Evolutionary conservation across 495 filamentous ascomycete species (phyloP).

Genomic region (Penicillium pancosmium): DNA sequence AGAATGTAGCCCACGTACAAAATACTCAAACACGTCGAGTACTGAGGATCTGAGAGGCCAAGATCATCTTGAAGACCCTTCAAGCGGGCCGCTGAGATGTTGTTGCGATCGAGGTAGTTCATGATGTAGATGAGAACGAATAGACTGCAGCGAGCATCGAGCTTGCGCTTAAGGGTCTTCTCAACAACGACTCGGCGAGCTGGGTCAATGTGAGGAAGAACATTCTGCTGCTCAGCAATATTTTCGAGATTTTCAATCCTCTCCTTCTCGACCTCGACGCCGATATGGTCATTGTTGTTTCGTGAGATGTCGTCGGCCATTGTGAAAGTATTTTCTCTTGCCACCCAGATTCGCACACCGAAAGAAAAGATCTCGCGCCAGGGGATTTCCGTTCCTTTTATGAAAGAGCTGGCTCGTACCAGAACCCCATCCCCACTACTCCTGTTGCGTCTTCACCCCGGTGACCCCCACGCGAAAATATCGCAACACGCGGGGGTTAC

Average conservation of each 20-base stretch:
- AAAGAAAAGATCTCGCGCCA: slow-evolving; percentile 1
- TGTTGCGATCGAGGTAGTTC: slow-evolving; percentile 54
- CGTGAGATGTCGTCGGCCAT: slow-evolving; percentile 30
- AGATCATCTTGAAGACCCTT: slow-evolving; percentile 56
- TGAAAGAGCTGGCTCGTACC: background rate
- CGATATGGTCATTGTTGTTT: slow-evolving; percentile 16
- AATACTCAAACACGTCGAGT: slow-evolving; percentile 63
- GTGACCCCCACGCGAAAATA: slow-evolving; percentile 24
- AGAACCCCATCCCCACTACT: slow-evolving; percentile 8
- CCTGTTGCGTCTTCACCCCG: slow-evolving; percentile 12
- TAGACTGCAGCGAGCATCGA: slow-evolving; percentile 34
- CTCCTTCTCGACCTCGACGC: slow-evolving; percentile 27
- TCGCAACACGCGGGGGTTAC: slow-evolving; percentile 19
- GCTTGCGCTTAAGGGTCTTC: slow-evolving; percentile 36
- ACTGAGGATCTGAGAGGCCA: slow-evolving; percentile 47
- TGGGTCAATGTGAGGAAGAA: slow-evolving; percentile 24
- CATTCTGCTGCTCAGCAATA: slow-evolving; percentile 20
- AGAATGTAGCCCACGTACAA: slow-evolving; percentile 63
- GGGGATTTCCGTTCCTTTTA: slow-evolving; percentile 9
- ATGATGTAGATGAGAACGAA: slow-evolving; percentile 40
- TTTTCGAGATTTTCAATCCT: slow-evolving; percentile 26
- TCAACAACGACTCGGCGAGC: slow-evolving; percentile 28
- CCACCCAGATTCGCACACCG: slow-evolving; percentile 11
- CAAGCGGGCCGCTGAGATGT: slow-evolving; percentile 53
- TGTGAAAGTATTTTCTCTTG: slow-evolving; percentile 8